Evolutionary conservation across 2,329 filamentous ascomycete genomes (phyloP).

Genomic region (Talaromyces sp.): DNA sequence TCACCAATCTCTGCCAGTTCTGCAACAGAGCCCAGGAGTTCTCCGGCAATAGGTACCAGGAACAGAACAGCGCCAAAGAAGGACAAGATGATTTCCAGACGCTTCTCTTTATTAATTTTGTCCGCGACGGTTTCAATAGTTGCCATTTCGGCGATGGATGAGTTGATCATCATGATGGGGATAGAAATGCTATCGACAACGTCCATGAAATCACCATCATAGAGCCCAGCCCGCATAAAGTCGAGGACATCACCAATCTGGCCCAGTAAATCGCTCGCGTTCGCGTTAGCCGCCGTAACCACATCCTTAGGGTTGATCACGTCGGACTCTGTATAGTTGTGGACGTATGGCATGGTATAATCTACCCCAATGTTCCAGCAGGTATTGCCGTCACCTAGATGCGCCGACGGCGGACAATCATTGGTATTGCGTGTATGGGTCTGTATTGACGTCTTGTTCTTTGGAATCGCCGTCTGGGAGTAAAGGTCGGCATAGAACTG

Average conservation of each 20-base stretch:
- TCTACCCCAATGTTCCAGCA: neutral
- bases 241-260: neutral
- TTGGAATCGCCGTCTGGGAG: neutral
- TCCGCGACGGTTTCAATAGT: neutral
- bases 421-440: neutral
- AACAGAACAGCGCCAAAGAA: neutral
- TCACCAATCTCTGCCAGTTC: neutral
- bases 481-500: neutral
- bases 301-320: neutral
- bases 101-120: neutral
- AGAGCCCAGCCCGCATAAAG: neutral
- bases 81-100: neutral
- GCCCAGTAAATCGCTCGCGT: neutral
- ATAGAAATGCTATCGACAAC: slow-evolving; percentile 2
- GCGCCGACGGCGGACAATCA: neutral
- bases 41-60: neutral
- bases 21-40: neutral
- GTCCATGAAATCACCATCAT: neutral
- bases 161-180: slow-evolving; percentile 7
- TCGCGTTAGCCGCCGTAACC: neutral
- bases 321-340: neutral
- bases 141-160: neutral
- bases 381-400: neutral
- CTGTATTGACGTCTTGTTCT: neutral
- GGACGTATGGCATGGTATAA: neutral